phyloP scores from a whole-genome alignment of 1,284 basidiomycete species.

The Melampsora allii-populina region DNA sequence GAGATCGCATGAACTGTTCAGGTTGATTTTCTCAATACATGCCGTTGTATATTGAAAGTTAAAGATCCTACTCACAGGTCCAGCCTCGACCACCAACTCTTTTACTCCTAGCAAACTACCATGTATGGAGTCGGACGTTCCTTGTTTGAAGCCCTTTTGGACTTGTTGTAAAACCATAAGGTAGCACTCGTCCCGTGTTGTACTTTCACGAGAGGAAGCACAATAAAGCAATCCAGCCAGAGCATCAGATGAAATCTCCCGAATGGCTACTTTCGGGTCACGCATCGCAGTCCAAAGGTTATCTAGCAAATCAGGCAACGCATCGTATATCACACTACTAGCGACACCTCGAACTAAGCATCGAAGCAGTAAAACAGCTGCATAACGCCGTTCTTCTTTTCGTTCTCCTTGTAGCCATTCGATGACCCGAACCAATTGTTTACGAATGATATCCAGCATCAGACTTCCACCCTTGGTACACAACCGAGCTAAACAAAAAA shows the following conservation, averaged over 20 bases:
- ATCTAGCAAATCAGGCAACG: constrained; percentile 79
- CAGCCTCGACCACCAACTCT: constrained; percentile 85
- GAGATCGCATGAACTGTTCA: constrained; percentile 83
- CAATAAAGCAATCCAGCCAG: constrained; percentile 73
- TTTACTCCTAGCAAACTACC: constrained; percentile 90
- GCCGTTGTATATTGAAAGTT: neutral
- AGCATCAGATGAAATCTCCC: constrained; percentile 86
- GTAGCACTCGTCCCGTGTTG: constrained; percentile 58
- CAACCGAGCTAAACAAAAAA: constrained; percentile 47
- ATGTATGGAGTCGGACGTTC: constrained; percentile 76
- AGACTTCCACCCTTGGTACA: constrained; percentile 50
- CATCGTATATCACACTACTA: constrained; percentile 69
- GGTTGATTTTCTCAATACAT: neutral
- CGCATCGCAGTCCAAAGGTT: constrained; percentile 83
- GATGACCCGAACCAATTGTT: constrained; percentile 51
- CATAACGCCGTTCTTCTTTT: constrained; percentile 68
- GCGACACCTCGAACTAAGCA: constrained; percentile 77
- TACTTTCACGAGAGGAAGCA: constrained; percentile 52
- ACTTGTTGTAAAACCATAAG: constrained; percentile 82
- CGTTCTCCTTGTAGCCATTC: constrained; percentile 53
- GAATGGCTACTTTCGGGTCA: constrained; percentile 63
- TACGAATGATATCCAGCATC: constrained; percentile 51
- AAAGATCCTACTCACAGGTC: constrained; percentile 65
- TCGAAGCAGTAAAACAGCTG: constrained; percentile 81
- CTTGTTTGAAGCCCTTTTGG: constrained; percentile 75